These are phyloP conservation scores for Aspergillus cejpii DNA, from an alignment of 2,329 filamentous ascomycete species.

Conservation along the genomic window DNA sequence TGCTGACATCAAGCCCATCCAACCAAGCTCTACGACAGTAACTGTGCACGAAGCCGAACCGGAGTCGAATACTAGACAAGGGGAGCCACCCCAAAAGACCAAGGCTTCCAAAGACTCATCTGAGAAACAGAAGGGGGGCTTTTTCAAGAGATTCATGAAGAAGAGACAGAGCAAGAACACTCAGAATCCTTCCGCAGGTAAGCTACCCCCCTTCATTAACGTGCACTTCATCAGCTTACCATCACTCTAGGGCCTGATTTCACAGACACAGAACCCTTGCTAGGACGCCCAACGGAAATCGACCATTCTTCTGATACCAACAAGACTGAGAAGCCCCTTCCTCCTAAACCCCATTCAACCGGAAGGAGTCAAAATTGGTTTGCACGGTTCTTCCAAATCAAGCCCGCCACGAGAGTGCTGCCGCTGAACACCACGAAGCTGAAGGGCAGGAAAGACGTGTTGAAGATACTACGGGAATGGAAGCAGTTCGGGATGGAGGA, in stretches of 20 bases:
- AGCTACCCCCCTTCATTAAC: constrained; percentile 12
- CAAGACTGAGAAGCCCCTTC: constrained; percentile 10
- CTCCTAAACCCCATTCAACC: constrained; percentile 12
- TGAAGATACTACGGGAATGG: constrained; percentile 71
- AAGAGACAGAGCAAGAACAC: constrained; percentile 39
- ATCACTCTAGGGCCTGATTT: constrained; percentile 7
- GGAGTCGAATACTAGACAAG: constrained; percentile 6
- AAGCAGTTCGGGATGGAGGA: constrained; percentile 72
- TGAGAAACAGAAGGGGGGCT: constrained; percentile 38
- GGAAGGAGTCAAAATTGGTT: constrained; percentile 70
- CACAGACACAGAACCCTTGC: constrained; percentile 5
- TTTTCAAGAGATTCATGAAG: constrained; percentile 50
- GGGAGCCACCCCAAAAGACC: constrained; percentile 1
- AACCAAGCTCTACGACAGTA: constrained; percentile 23
- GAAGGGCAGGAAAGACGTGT: constrained; percentile 70
- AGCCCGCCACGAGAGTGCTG: constrained; percentile 67
- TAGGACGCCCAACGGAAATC: constrained; percentile 12
- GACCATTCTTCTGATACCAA: constrained; percentile 17
- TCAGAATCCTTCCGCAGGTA: constrained; percentile 34
- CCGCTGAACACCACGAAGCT: constrained; percentile 67
- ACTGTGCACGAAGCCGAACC: constrained; percentile 23
- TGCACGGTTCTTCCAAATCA: constrained; percentile 79
- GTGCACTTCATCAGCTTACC: constrained; percentile 1
- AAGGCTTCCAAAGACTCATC: constrained; percentile 8
- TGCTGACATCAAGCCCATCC: constrained; percentile 21